Evolutionary conservation across 768 basidiomycete genomes (phyloP), one percentile per base, ranked within the genome.

Genomic region (Daedaleopsis sinensis): DNA sequence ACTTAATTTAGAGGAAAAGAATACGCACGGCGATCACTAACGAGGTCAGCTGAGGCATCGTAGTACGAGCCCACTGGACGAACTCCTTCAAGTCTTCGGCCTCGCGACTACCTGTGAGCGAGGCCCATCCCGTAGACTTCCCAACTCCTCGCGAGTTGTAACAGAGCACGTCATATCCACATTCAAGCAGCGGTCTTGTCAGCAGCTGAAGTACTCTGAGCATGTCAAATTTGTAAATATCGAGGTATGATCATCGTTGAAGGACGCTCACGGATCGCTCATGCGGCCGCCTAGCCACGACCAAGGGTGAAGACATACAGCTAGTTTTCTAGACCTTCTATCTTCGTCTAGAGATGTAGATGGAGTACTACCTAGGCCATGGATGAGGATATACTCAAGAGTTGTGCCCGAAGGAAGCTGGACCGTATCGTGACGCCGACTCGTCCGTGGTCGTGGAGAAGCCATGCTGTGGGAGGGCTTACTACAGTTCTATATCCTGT

Each of bases 131-230:
- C 1, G 84, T 82, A 0, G 92, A 94, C 49, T 72, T 77, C 15
- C 92, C 92, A 11, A 91, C 89, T 0, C 90, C 89, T 37, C 93
- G 84, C 42, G 89, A 87, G 67, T 94, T 94, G 73, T 86, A 94
- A 53, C 81, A 79, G 39, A 93, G 69, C 21, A 91, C 82, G 67
- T 86, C 77, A 67, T 85, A 90, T 3, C 79, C 78, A 3, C 72
- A 69, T 18, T 74, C 67, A 3, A 80, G 63, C 19, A 79, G 72
- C 27, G 91, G 71, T 23, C 74, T 66, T 56, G 74, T 65, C 24
- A 89, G 70, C 53, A 77, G 65, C 18, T 71, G 58, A 11, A 85
- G 73, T 9, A 84, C 83, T 19, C 85, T 88, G 49, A 68, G 18
- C 12, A 15, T 9, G n/a, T 68, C 68, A 8, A 49, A 21, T 50